A percentile compares a stretch with the other conserved stretches of the same genome.
Evolutionary conservation across 2,329 filamentous ascomycete genomes (phyloP).

Genomic region (Aspergillus clavatus): DNA sequence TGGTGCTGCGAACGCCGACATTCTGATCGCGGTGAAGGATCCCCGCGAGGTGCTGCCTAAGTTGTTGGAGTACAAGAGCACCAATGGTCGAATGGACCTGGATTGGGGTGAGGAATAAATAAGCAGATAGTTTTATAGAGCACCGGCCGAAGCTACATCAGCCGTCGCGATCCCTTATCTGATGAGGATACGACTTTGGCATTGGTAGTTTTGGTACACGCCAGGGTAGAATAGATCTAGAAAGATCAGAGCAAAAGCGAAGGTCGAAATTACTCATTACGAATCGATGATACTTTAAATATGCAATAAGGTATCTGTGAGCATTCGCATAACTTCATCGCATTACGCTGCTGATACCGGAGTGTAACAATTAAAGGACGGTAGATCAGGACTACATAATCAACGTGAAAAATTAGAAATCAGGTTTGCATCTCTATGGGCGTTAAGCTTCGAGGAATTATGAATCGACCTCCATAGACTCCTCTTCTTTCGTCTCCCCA

Average conservation of each 20-base stretch:
- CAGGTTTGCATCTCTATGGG: slow-evolving; percentile 29
- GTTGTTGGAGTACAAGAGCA: slow-evolving; percentile 69
- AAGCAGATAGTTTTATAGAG: too few relatives aligned
- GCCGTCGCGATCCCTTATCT: background rate
- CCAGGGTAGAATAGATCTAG: background rate
- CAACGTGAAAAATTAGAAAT: slow-evolving; percentile 2
- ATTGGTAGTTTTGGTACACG: background rate
- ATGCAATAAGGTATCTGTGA: too few relatives aligned
- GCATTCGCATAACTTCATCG: too few relatives aligned
- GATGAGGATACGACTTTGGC: background rate
- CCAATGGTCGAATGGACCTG: slow-evolving; percentile 70
- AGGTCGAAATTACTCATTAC: background rate
- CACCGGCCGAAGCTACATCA: background rate
- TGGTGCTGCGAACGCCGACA: slow-evolving; percentile 61
- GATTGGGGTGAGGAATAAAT: slow-evolving; percentile 68
- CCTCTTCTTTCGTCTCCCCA: slow-evolving; percentile 37
- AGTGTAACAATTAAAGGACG: background rate
- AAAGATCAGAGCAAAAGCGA: background rate
- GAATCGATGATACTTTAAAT: background rate
- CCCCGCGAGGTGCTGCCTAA: slow-evolving; percentile 67
- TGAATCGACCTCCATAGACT: slow-evolving; percentile 56
- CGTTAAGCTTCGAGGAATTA: slow-evolving; percentile 26
- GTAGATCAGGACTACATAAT: background rate
- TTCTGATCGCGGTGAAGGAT: slow-evolving; percentile 70
- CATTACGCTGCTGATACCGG: background rate